Conservation (phyloP, 306 rosid species). For the Pueraria montana region DNA sequence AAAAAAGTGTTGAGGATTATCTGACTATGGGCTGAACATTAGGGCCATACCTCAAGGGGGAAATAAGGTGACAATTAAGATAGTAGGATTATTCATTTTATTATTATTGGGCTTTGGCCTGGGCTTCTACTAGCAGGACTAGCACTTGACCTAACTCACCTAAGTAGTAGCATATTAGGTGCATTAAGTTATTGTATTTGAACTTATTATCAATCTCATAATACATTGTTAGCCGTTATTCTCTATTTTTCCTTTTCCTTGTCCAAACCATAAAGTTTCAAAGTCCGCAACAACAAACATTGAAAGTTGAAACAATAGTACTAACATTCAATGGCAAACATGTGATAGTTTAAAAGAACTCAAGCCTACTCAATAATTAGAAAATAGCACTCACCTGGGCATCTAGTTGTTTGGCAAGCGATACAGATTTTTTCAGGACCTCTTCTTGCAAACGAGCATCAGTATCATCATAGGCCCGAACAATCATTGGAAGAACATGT, state of each 20-base stretch:
- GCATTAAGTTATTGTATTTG: constrained; percentile 24
- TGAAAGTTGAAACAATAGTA: constrained; percentile 22
- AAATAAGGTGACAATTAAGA: constrained; percentile 6
- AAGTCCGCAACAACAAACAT: constrained; percentile 9
- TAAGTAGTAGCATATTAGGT: neutral
- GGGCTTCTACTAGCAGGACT: constrained; percentile 4
- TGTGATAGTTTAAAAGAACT: constrained; percentile 20
- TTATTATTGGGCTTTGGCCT: neutral
- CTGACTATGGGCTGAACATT: constrained; percentile 9
- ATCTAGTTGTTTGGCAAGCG: constrained; percentile 87
- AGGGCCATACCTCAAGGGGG: neutral
- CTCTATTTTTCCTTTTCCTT: constrained; percentile 4
- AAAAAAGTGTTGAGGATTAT: neutral
- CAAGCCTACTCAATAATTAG: constrained; percentile 8
- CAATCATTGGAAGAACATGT: constrained; percentile 93
- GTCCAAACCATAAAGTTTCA: neutral
- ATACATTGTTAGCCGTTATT: constrained; percentile 4
- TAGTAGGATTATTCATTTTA: neutral
- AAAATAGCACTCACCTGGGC: constrained; percentile 71
- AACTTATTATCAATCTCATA: constrained; percentile 23
- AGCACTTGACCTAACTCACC: neutral
- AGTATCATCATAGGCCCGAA: constrained; percentile 93
- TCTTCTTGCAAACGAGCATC: constrained; percentile 98
- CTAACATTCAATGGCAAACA: neutral
- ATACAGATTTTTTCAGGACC: constrained; percentile 83